Evolutionary conservation across 1,284 basidiomycete genomes (phyloP).

Genomic region (Malassezia equina): DNA sequence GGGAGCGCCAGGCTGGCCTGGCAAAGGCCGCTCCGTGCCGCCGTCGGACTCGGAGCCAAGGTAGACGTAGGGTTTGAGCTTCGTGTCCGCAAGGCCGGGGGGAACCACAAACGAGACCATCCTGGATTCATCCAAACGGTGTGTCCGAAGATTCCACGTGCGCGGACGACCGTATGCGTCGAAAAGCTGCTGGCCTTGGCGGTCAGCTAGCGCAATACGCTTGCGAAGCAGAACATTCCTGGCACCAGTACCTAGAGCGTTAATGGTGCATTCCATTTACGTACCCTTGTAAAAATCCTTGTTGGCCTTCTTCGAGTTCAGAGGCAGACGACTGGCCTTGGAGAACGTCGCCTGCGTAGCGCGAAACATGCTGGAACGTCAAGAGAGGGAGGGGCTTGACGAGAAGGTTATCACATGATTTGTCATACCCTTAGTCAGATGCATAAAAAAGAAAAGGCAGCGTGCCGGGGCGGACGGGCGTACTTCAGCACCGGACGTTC

Average conservation of each 20-base stretch:
- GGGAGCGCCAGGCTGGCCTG: constrained; percentile 32
- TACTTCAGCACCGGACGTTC: background rate
- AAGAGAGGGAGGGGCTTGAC: background rate
- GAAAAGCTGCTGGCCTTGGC: constrained; percentile 30
- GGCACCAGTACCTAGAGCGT: constrained; percentile 30
- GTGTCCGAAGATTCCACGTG: constrained; percentile 38
- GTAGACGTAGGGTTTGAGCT: constrained; percentile 40
- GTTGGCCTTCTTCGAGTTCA: constrained; percentile 45
- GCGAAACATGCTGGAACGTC: constrained; percentile 25
- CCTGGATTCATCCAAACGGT: constrained; percentile 34
- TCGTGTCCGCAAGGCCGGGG: constrained; percentile 37
- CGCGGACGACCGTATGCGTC: constrained; percentile 26
- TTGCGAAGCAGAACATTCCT: constrained; percentile 44
- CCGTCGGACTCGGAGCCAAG: constrained; percentile 24
- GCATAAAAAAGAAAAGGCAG: background rate
- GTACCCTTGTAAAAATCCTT: constrained; percentile 47
- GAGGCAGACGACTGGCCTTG: constrained; percentile 43
- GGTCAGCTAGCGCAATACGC: constrained; percentile 37
- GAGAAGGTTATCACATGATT: constrained; percentile 6
- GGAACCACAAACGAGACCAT: constrained; percentile 41
- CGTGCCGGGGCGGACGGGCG: background rate
- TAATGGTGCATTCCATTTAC: background rate
- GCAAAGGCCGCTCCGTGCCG: constrained; percentile 25
- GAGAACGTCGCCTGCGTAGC: constrained; percentile 28
- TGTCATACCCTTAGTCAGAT: constrained; percentile 6